These are phyloP conservation scores for Athelia psychrophila DNA, from an alignment of 1,284 basidiomycete species.

Conservation along the genomic window DNA sequence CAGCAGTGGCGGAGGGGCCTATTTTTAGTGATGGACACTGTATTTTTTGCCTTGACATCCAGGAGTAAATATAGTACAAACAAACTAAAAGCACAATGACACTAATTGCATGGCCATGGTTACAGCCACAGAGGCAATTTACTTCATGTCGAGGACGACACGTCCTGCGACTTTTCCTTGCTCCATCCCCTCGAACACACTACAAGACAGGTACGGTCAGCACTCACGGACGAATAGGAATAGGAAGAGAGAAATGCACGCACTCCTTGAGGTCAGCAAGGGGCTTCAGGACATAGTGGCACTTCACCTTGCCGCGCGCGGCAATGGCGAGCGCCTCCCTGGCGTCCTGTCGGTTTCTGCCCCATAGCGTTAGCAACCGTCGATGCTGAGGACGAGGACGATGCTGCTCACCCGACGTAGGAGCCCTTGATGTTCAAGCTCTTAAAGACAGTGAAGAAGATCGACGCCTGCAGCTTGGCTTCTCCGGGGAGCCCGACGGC, in stretches of 20 bases:
- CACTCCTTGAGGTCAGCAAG: slow-evolving; percentile 55
- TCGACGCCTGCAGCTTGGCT: slow-evolving; percentile 57
- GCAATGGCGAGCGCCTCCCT: slow-evolving; percentile 73
- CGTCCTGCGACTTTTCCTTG: slow-evolving; percentile 52
- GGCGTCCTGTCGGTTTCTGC: slow-evolving; percentile 70
- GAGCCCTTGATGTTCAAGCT: slow-evolving; percentile 69
- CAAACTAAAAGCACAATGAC: too few species aligned
- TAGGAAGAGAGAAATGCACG: slow-evolving; percentile 17
- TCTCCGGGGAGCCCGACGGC: slow-evolving; percentile 71
- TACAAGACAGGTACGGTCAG: slow-evolving; percentile 10
- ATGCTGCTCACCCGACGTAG: slow-evolving; percentile 52
- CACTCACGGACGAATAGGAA: neutral
- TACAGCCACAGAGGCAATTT: too few species aligned
- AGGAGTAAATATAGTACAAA: too few species aligned
- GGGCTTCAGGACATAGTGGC: slow-evolving; percentile 46
- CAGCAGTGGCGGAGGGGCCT: too few species aligned
- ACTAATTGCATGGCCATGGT: too few species aligned
- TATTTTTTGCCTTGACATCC: too few species aligned
- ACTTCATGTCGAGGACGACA: too few species aligned
- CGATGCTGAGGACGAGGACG: neutral
- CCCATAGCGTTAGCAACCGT: neutral
- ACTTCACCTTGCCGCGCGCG: slow-evolving; percentile 64
- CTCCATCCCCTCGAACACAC: slow-evolving; percentile 56
- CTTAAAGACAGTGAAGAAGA: slow-evolving; percentile 77
- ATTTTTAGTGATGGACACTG: too few species aligned